Evolutionary conservation across 495 filamentous ascomycete genomes (phyloP).

Genomic region (Hamigera avellanea): DNA sequence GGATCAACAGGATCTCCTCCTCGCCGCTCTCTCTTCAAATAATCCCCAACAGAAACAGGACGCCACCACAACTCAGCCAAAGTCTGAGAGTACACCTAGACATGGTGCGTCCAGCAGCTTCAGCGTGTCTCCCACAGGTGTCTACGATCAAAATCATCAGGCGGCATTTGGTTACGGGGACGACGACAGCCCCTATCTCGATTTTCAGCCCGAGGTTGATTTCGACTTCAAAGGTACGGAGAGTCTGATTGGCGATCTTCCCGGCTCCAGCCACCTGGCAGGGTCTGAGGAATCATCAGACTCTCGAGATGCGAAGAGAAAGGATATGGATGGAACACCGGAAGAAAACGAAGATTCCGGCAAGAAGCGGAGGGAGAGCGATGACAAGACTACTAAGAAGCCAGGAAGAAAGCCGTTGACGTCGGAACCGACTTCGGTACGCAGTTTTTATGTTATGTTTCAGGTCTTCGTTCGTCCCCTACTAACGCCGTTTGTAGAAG

Average conservation of each 20-base stretch:
- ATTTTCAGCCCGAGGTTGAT: slow-evolving; percentile 67
- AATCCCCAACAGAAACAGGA: slow-evolving; percentile 27
- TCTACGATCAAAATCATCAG: slow-evolving; percentile 31
- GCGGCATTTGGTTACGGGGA: slow-evolving; percentile 36
- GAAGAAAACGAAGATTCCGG: slow-evolving; percentile 57
- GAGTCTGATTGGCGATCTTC: slow-evolving; percentile 68
- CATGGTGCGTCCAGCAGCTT: slow-evolving; percentile 20
- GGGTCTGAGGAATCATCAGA: slow-evolving; percentile 47
- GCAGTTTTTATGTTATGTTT: slow-evolving; percentile 14
- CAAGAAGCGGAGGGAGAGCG: slow-evolving; percentile 70
- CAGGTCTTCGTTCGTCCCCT: background rate
- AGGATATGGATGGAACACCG: slow-evolving; percentile 64
- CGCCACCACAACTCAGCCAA: slow-evolving; percentile 14
- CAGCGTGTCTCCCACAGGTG: slow-evolving; percentile 37
- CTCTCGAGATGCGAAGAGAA: slow-evolving; percentile 48
- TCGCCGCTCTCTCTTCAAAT: slow-evolving; percentile 81
- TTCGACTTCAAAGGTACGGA: slow-evolving; percentile 48
- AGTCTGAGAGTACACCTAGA: slow-evolving; percentile 21
- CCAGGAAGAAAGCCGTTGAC: slow-evolving; percentile 93
- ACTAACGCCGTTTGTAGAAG: slow-evolving; percentile 62
- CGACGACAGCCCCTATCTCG: slow-evolving; percentile 71
- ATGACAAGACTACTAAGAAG: slow-evolving; percentile 76
- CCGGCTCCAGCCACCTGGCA: slow-evolving; percentile 37
- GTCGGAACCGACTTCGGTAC: slow-evolving; percentile 89
- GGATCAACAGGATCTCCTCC: slow-evolving; percentile 77